Base-by-base conservation (phyloP, 2,329 filamentous ascomycete genomes). In the Huntiella bhutanensis region DNA sequence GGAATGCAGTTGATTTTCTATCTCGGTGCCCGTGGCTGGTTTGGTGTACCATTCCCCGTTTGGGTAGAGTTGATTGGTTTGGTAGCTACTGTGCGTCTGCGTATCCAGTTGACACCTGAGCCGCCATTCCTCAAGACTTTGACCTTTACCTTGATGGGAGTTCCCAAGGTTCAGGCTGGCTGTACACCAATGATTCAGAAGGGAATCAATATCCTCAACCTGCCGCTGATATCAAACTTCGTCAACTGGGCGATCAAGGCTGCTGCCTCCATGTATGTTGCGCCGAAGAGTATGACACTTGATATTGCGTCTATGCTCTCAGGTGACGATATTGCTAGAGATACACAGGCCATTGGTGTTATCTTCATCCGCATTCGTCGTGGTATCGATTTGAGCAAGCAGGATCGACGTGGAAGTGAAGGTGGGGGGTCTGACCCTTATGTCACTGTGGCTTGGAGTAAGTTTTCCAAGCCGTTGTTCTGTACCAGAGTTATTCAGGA, bases 1-100 rank as follows among this genome's bases (percentile, higher is more conserved):
- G 87, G 93, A 56, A 94, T 95, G 85, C 82, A 92, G 55, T 64
- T 96, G 11, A 75, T 95, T 6, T 96, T 98, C 60, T 96, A 95
- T 53, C 71, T 96, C 1, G 91, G 91, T 48, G 67, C 93, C 57
- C 85, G 82, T 57, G 87, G 87, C 0, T 68, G 95, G 4, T 91
- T 95, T 54, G 87, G 87, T 22, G 78, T 94, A 0, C 86, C 86
- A 0, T 68, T 94, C 15, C 86, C 85, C 0, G 82, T 93, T 42
- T 92, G 73, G 70, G 85, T 93, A 47, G 87, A 95, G 60, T 68
- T 96, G n/a, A 77, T 82, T 53, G 80, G 85, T 13, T 68, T 96
- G n/a, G 82, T 96, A 16, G 85, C 83, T 2, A 96, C 88, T 0
- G 78, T 88, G 12, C 75, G 88, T 36, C 60, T 95, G 33, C 75